Evolutionary conservation across 139 green algal species (phyloP).

Genomic region (Choricystis sp.): DNA sequence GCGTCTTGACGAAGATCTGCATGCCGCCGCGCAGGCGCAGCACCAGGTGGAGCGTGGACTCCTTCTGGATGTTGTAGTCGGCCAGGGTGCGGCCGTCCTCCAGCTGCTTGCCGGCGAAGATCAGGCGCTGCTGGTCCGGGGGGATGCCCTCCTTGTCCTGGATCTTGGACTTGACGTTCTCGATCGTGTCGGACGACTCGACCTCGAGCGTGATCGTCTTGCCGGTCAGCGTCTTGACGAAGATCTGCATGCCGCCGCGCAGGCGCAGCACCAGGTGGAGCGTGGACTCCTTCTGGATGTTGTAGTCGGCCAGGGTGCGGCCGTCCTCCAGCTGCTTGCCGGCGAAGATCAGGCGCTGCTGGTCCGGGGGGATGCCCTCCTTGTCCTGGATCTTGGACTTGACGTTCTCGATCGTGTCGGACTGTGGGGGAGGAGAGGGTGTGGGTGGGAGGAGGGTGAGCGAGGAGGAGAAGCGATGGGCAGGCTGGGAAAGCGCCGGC

Average conservation of each 20-base stretch:
- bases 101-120: constrained; percentile 96
- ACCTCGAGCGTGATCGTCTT: constrained; percentile 93
- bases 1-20: constrained; percentile 79
- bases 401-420: constrained; percentile 39
- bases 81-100: constrained; percentile 88
- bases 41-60: constrained; percentile 42
- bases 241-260: constrained; percentile 70
- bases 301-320: constrained; percentile 90
- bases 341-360: constrained; percentile 93
- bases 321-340: constrained; percentile 95
- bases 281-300: constrained; percentile 93
- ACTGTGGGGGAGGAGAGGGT: not conserved
- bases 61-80: constrained; percentile 98
- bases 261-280: constrained; percentile 32
- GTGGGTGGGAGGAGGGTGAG: not conserved
- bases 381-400: constrained; percentile 83
- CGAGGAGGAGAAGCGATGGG: not conserved
- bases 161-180: constrained; percentile 92
- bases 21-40: constrained; percentile 39
- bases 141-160: constrained; percentile 93
- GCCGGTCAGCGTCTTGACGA: constrained; percentile 71
- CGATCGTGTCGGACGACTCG: constrained; percentile 59
- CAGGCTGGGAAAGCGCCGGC: not conserved
- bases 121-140: constrained; percentile 91
- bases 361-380: constrained; percentile 79